Evolutionary conservation across 805 yeast species (phyloP).

Genomic region (Pichia rugopelliculosa): DNA sequence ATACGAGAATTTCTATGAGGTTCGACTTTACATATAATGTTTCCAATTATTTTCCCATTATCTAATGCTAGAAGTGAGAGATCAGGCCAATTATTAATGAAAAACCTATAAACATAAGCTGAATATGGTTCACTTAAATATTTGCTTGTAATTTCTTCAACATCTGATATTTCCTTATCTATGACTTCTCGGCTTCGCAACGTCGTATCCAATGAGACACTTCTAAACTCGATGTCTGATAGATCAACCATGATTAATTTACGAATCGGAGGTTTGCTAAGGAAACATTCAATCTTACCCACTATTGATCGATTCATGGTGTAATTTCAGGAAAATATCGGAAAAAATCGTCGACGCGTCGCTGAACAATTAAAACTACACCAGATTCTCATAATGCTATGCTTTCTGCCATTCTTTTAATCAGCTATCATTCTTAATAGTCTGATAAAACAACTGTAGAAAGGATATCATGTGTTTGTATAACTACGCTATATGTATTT

Average conservation of each 20-base stretch:
- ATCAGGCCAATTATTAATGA: slow-evolving; percentile 86
- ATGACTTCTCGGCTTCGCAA: slow-evolving; percentile 12
- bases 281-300: too few species aligned
- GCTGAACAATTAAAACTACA: too few species aligned
- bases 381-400: too few species aligned
- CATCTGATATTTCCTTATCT: slow-evolving; percentile 39
- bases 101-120: slow-evolving; percentile 84
- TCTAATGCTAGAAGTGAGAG: slow-evolving; percentile 60
- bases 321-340: too few species aligned
- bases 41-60: slow-evolving; percentile 52
- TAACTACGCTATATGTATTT: not conserved
- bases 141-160: slow-evolving; percentile 52
- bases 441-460: not conserved
- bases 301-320: not conserved
- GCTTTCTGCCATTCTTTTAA: not conserved
- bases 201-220: slow-evolving; percentile 15
- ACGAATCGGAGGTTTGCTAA: not conserved
- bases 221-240: slow-evolving; percentile 13
- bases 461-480: not conserved
- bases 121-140: slow-evolving; percentile 94
- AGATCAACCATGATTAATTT: slow-evolving; percentile 1
- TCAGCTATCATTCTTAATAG: not conserved
- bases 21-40: slow-evolving; percentile 75
- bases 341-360: not conserved
- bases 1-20: slow-evolving; percentile 62